A percentile compares a stretch with the other conserved stretches of the same genome.
Conservation (phyloP, 495 filamentous ascomycete genomes). For the Penicillium lagena region DNA sequence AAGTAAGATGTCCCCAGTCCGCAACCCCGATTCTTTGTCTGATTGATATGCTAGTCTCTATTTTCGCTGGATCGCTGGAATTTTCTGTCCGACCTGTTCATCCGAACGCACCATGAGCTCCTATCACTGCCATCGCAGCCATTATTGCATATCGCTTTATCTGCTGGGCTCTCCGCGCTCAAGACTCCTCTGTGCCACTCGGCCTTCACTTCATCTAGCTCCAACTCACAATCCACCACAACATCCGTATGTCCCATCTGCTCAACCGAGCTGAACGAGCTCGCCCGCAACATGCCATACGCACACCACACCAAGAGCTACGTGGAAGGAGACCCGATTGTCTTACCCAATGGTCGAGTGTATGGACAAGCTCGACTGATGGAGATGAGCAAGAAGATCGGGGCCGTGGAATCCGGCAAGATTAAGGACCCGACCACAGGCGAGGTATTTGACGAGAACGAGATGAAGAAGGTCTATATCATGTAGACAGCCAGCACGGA, state of each 20-base stretch:
- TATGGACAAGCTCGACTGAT: conserved; percentile 73
- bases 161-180: conserved; percentile 85
- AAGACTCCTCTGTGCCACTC: conserved; percentile 95
- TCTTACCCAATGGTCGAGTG: conserved; percentile 80
- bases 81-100: conserved; percentile 73
- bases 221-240: conserved; percentile 50
- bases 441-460: conserved; percentile 50
- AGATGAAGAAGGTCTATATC: conserved; percentile 87
- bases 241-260: conserved; percentile 88
- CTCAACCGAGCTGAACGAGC: conserved; percentile 85
- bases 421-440: conserved; percentile 81
- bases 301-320: conserved; percentile 91
- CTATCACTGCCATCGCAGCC: conserved; percentile 77
- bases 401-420: conserved; percentile 41
- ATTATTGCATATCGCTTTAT: conserved; percentile 85
- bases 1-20: conserved; percentile 33
- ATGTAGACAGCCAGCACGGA: conserved; percentile 33
- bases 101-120: conserved; percentile 78
- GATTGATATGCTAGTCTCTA: conserved; percentile 46
- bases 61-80: conserved; percentile 70
- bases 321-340: conserved; percentile 77
- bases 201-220: conserved; percentile 48
- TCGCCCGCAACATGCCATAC: conserved; percentile 84
- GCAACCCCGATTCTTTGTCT: neutral
- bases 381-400: conserved; percentile 65